Evolutionary conservation across 2,329 filamentous ascomycete genomes (phyloP).

Genomic region (Fusarium sp.): DNA sequence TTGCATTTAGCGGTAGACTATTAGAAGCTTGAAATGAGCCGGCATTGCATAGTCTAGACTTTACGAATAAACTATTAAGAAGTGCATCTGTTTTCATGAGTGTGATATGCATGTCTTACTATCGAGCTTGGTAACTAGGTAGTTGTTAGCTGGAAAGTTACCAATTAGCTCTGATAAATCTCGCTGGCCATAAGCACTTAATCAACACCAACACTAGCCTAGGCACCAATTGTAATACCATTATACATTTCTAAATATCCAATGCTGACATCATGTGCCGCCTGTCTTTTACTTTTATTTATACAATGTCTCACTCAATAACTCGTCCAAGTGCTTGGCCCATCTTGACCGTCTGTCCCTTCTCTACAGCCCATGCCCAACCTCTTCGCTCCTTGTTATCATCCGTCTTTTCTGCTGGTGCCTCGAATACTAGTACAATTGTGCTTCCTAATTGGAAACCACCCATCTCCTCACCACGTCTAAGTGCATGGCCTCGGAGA

Average conservation of each 20-base stretch:
- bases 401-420: conserved; percentile 72
- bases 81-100: not conserved
- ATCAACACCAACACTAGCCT: not conserved
- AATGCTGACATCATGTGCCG: conserved; percentile 15
- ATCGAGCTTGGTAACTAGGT: not conserved
- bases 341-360: conserved; percentile 89
- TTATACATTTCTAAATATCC: conserved; percentile 30
- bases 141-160: not conserved
- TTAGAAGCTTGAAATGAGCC: conserved; percentile 12
- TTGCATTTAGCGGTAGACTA: conserved; percentile 27
- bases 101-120: not conserved
- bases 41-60: not conserved
- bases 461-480: conserved; percentile 95
- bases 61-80: conserved; percentile 6
- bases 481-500: conserved; percentile 84
- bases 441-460: conserved; percentile 97
- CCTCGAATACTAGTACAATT: conserved; percentile 96
- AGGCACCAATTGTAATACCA: conserved; percentile 9
- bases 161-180: not conserved
- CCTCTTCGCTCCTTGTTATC: conserved; percentile 71
- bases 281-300: conserved; percentile 22
- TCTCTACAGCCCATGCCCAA: conserved; percentile 88
- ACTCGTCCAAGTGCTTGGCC: conserved; percentile 87
- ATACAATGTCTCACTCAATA: conserved; percentile 56
- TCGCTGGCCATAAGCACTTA: not conserved